These are phyloP conservation scores for Linnemannia zychae DNA, from an alignment of 192 early-diverging fungal species.

Conservation along the genomic window DNA sequence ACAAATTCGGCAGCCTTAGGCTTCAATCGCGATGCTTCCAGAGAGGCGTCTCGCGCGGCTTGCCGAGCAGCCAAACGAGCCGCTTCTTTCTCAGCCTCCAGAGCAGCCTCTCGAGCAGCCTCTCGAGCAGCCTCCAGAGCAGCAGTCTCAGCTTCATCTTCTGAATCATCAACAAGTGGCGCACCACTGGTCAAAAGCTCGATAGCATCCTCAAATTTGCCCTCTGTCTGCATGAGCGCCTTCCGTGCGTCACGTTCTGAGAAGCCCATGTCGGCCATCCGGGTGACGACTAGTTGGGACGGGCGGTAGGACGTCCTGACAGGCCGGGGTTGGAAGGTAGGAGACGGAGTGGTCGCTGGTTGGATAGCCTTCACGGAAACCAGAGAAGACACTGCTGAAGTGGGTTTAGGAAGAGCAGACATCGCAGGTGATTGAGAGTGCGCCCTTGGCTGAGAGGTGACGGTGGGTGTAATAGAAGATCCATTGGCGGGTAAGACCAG, in stretches of 20 bases:
- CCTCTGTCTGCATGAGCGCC: constrained; percentile 51
- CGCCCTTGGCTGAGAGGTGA: neutral
- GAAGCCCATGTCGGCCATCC: constrained; percentile 55
- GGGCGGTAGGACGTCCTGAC: constrained; percentile 45
- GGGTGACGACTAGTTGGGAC: constrained; percentile 28
- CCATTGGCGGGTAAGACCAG: neutral
- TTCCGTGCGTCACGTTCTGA: constrained; percentile 28
- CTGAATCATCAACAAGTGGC: constrained; percentile 44
- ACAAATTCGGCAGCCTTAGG: neutral
- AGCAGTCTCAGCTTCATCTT: constrained; percentile 34
- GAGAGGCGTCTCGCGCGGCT: neutral
- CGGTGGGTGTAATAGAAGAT: neutral
- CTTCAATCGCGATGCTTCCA: neutral
- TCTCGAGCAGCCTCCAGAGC: constrained; percentile 11
- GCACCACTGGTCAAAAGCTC: constrained; percentile 42
- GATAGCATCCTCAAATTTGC: constrained; percentile 44
- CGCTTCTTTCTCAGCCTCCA: neutral
- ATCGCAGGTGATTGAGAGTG: neutral
- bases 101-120: neutral
- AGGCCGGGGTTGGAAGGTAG: constrained; percentile 8
- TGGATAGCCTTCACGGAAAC: neutral
- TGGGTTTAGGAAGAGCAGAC: neutral
- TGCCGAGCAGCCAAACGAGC: constrained; percentile 2
- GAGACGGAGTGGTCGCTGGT: neutral
- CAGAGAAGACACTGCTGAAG: neutral